Evolutionary conservation across 148 eudicot species (phyloP).

Genomic region (Rhododendron ferrugineum): DNA sequence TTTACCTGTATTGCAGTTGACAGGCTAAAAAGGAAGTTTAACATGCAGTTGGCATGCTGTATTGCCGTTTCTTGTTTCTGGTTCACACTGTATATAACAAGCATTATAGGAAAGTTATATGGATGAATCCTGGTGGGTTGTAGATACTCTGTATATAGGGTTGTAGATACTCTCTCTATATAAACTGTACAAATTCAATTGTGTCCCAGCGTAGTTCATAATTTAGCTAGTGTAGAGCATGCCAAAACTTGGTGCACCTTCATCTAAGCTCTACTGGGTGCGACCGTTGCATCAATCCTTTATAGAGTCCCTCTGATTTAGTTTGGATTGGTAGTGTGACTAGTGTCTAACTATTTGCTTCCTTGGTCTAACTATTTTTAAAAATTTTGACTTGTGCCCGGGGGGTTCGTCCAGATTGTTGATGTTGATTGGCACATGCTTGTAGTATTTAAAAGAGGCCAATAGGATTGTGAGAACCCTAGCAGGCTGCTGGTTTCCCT

Average conservation of each 20-base stretch:
- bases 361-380: too few species aligned
- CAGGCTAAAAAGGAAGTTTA: not conserved
- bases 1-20: constrained; percentile 5
- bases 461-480: not conserved
- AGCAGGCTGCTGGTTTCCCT: too few species aligned
- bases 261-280: not conserved
- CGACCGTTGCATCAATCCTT: not conserved
- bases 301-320: not conserved
- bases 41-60: not conserved
- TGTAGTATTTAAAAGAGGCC: not conserved
- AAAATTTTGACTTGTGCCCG: not conserved
- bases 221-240: not conserved
- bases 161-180: not conserved
- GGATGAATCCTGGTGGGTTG: not conserved
- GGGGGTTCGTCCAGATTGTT: not conserved
- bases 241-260: not conserved
- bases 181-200: not conserved
- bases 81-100: not conserved
- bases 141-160: not conserved
- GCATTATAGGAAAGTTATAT: not conserved
- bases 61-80: not conserved
- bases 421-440: not conserved
- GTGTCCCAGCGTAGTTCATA: not conserved
- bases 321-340: not conserved
- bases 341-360: not conserved